These are phyloP conservation scores for Ramaria rubella DNA, from an alignment of 768 basidiomycete species.

Conservation along the genomic window DNA sequence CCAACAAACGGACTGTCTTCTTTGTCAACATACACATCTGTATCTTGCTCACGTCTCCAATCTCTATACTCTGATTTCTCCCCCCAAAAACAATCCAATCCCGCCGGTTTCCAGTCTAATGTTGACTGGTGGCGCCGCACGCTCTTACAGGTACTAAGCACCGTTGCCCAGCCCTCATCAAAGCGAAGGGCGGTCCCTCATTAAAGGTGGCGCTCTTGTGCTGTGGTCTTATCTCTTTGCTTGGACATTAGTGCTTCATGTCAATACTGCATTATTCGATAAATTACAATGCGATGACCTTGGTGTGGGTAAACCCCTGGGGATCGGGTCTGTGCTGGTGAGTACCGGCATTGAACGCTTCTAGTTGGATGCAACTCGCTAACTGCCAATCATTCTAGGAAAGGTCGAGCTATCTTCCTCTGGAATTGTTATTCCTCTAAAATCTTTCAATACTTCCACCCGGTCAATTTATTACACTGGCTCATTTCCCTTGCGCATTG, in stretches of 20 bases:
- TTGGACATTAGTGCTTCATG: conserved; percentile 59
- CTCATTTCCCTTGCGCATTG: conserved; percentile 63
- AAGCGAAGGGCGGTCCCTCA: too few species aligned
- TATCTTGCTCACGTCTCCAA: conserved; percentile 51
- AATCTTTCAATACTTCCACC: conserved; percentile 48
- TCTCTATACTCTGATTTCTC: conserved; percentile 87
- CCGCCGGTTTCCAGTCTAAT: conserved; percentile 72
- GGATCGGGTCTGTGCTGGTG: conserved; percentile 67
- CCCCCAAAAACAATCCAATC: conserved; percentile 77
- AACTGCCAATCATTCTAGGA: conserved; percentile 13
- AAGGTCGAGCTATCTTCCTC: conserved; percentile 58
- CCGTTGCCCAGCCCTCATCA: conserved; percentile 42
- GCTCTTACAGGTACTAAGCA: conserved; percentile 52
- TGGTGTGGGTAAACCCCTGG: conserved; percentile 70
- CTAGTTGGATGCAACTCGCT: not conserved
- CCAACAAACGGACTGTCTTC: conserved; percentile 18
- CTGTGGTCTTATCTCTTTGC: too few species aligned
- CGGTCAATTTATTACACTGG: conserved; percentile 62
- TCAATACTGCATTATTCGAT: conserved; percentile 48
- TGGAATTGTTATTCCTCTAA: conserved; percentile 39
- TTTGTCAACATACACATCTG: conserved; percentile 41
- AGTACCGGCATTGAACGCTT: conserved; percentile 30
- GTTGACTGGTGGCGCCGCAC: conserved; percentile 83
- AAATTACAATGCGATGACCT: conserved; percentile 44
- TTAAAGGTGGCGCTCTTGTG: too few species aligned